A percentile compares a stretch with the other conserved stretches of the same genome.
These are phyloP conservation scores for Aureobasidium sp. DNA, from an alignment of 2,329 filamentous ascomycete genomes.

Conservation along the genomic window DNA sequence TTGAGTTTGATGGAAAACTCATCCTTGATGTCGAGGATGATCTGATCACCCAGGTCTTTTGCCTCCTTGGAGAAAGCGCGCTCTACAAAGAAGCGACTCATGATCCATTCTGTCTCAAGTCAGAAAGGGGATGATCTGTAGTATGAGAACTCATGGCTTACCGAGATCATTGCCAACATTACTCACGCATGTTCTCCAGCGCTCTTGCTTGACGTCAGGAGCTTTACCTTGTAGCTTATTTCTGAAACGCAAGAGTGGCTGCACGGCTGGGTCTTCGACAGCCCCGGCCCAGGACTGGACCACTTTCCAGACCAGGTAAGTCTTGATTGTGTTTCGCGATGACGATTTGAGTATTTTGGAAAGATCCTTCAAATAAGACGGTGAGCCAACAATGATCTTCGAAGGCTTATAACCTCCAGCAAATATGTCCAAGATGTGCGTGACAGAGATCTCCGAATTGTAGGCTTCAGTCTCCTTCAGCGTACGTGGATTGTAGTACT, in stretches of 20 bases:
- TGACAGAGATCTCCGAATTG: slow-evolving; percentile 36
- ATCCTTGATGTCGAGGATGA: slow-evolving; percentile 64
- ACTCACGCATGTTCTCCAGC: slow-evolving; percentile 59
- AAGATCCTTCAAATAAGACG: slow-evolving; percentile 54
- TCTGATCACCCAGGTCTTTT: slow-evolving; percentile 59
- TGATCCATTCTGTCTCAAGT: slow-evolving; percentile 45
- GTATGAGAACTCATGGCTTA: not conserved
- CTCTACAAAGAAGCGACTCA: slow-evolving; percentile 65
- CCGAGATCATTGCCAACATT: slow-evolving; percentile 53
- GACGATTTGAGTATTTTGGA: slow-evolving; percentile 50
- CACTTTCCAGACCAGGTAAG: slow-evolving; percentile 60
- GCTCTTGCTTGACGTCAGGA: slow-evolving; percentile 54
- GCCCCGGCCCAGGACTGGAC: slow-evolving; percentile 47
- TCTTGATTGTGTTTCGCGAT: slow-evolving; percentile 49
- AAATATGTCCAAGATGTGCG: slow-evolving; percentile 24
- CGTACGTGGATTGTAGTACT: slow-evolving; percentile 60
- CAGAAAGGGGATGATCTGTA: not conserved
- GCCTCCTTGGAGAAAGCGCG: slow-evolving; percentile 60
- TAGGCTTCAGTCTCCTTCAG: slow-evolving; percentile 45
- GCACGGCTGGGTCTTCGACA: slow-evolving; percentile 54
- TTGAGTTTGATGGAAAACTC: slow-evolving; percentile 57
- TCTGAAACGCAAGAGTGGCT: slow-evolving; percentile 53
- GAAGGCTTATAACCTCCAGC: slow-evolving; percentile 23
- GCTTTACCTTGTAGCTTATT: slow-evolving; percentile 55
- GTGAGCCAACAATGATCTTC: slow-evolving; percentile 53